Base-by-base conservation (phyloP, 306 rosid genomes). In the Alnus glutinosa region DNA sequence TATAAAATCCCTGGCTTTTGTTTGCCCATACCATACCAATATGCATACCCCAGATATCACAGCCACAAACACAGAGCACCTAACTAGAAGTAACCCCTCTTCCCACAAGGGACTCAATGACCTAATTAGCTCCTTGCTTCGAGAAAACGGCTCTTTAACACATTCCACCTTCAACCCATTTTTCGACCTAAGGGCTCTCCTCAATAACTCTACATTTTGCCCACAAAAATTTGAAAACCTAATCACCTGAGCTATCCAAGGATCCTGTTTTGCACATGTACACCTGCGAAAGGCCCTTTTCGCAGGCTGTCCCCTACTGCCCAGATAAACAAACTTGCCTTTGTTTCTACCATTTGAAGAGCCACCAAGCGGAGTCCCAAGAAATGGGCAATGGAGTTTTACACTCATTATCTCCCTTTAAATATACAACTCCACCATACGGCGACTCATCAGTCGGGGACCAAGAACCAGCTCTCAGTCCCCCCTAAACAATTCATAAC, bases 21-120 rank as follows among this genome's bases (percentile, higher is more conserved):
- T 79, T 78, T 86, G 85, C 36, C 97, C 97, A 82, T 89, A 90
- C 98, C 97, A 92, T 32, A 87, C 86, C 87, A 95, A 75, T 23
- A 95, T 69, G 83, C 95, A 92, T 23, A 87, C 52, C 55, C 98
- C 98, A 79, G 92, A 95, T 46, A 92, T 62, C 80, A 90, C 92
- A 34, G 87, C 90, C 54, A 83, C 78, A 77, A 84, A 88, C 55
- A 90, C 88, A 83, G 90, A 89, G 55, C 93, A 93, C 83, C 98
- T 89, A 47, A 95, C 7, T 9, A 92, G 78, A 85, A 95, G 72
- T 62, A 95, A 64, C 72, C 96, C 94, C 76, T 92, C 94, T n/a
- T 90, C 84, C 95, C 89, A 88, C 82, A 88, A 55, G 74, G 89
- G 81, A 37, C 78, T 75, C 73, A 89, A 71, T 76, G 88, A 87